phyloP scores from a whole-genome alignment of 2,329 filamentous ascomycete species.

The Aspergillus clavatus region DNA sequence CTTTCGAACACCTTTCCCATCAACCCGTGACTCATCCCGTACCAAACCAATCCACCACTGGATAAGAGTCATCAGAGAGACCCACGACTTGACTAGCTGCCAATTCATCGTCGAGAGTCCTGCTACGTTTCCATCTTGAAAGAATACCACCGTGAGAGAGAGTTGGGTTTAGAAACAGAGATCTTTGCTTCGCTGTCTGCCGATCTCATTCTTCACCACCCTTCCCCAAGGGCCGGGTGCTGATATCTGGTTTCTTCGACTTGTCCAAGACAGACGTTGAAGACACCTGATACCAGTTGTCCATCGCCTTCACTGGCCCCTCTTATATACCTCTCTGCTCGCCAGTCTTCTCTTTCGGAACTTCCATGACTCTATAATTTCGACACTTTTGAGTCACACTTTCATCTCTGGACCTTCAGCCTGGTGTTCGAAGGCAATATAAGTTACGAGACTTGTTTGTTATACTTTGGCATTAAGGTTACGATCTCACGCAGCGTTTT shows the following conservation, averaged over 20 bases:
- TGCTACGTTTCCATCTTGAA: constrained; percentile 16
- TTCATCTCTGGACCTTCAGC: constrained; percentile 25
- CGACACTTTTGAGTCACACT: constrained; percentile 30
- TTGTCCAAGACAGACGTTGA: constrained; percentile 14
- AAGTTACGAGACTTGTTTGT: constrained; percentile 19
- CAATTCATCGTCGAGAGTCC: background rate
- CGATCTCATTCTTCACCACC: constrained; percentile 5
- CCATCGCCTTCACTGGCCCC: constrained; percentile 16
- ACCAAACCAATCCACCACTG: constrained; percentile 10
- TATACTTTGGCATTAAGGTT: constrained; percentile 27
- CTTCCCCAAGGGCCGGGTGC: constrained; percentile 19
- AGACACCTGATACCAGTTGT: constrained; percentile 22
- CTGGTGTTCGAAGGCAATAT: constrained; percentile 34
- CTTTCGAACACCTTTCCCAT: constrained; percentile 13
- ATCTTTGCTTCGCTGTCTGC: constrained; percentile 15
- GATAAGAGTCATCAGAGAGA: constrained; percentile 12
- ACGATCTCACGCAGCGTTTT: constrained; percentile 41
- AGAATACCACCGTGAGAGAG: constrained; percentile 15
- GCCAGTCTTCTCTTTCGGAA: constrained; percentile 7
- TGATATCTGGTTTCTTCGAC: constrained; percentile 22
- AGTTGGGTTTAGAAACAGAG: constrained; percentile 8
- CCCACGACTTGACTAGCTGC: constrained; percentile 8
- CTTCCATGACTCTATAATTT: constrained; percentile 28
- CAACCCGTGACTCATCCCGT: constrained; percentile 18
- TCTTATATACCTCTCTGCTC: constrained; percentile 13